Evolutionary conservation across 176 grass and related monocot genomes (phyloP).

Genomic region (Avena sativa): DNA sequence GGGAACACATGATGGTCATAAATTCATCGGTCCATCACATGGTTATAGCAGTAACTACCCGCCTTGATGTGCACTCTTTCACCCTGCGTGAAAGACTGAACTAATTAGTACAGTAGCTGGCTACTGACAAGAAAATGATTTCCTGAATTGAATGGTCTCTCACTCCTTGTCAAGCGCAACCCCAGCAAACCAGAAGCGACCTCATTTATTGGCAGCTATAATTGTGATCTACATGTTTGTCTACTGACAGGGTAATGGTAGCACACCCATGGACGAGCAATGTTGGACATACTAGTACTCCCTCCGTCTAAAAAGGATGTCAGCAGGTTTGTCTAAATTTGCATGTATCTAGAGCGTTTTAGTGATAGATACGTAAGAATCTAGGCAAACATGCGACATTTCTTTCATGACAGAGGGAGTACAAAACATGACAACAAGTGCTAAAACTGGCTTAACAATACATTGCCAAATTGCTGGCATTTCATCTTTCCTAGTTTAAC

Average conservation of each 20-base stretch:
- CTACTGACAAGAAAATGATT: conserved; percentile 62
- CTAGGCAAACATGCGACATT: no score
- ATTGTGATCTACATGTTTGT: conserved; percentile 45
- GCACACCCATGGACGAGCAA: not conserved
- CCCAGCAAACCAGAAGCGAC: conserved; percentile 48
- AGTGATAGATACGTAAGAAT: no score
- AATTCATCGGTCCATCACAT: conserved; percentile 54
- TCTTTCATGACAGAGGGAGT: no score
- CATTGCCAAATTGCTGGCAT: conserved; percentile 3
- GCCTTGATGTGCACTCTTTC: conserved; percentile 44
- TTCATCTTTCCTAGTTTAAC: not conserved
- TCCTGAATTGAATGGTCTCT: conserved; percentile 56
- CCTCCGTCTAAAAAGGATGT: no score
- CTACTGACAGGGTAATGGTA: conserved; percentile 23
- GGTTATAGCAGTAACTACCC: conserved; percentile 24
- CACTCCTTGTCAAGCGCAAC: conserved; percentile 41
- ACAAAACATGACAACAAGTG: conserved; percentile 21
- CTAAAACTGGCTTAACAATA: not conserved
- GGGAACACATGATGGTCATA: conserved; percentile 43
- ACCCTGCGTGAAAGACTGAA: conserved; percentile 39
- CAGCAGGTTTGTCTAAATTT: no score
- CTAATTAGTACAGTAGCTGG: conserved; percentile 48
- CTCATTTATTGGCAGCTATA: conserved; percentile 56
- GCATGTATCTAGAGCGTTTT: no score
- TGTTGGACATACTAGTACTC: not conserved